These are phyloP conservation scores for Rhynchosporium agropyri DNA, from an alignment of 2,329 filamentous ascomycete species.

Conservation along the genomic window DNA sequence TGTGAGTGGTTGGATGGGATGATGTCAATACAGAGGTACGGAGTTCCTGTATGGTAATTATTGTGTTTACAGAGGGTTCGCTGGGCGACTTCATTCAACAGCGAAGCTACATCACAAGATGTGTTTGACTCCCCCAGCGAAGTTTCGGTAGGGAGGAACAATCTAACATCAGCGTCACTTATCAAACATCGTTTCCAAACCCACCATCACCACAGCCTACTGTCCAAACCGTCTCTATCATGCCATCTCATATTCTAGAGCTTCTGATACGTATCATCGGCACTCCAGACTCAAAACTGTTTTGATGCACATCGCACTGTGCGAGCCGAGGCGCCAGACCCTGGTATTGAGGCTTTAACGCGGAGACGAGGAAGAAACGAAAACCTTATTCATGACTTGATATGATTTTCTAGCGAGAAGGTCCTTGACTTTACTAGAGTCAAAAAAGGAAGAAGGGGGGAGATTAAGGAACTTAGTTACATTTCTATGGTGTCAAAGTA, in stretches of 20 bases:
- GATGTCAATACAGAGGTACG: not conserved
- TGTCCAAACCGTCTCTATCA: too few species aligned
- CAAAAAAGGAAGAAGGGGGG: not conserved
- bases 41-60: not conserved
- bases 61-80: too few species aligned
- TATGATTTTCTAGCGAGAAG: not conserved
- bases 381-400: not conserved
- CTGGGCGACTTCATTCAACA: too few species aligned
- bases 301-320: conserved; percentile 6
- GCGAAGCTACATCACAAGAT: too few species aligned
- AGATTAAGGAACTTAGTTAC: not conserved
- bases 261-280: not conserved
- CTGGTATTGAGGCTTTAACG: not conserved
- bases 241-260: not conserved
- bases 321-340: not conserved
- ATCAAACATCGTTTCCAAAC: too few species aligned
- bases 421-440: not conserved
- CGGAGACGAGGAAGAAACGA: not conserved
- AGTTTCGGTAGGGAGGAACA: too few species aligned
- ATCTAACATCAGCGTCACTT: too few species aligned
- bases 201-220: too few species aligned
- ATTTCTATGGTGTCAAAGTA: conserved; percentile 4
- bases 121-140: too few species aligned
- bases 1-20: not conserved
- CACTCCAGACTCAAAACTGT: not conserved